Evolutionary conservation across 805 yeast species (phyloP).

Genomic region (Hanseniaspora vineae): DNA sequence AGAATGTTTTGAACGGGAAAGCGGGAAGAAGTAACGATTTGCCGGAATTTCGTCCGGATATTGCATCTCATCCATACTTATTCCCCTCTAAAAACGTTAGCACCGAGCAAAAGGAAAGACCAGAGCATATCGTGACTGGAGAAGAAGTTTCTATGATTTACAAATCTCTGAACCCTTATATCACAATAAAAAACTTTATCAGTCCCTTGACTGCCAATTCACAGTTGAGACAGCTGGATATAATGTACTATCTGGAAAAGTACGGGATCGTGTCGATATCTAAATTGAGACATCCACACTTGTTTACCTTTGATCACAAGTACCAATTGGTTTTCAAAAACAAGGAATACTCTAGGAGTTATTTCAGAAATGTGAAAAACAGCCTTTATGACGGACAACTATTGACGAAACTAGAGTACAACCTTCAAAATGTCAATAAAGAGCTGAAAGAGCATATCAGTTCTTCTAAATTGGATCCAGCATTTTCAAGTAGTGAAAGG

Average conservation of each 20-base stretch:
- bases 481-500: no score
- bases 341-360: conserved; percentile 1
- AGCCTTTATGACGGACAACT: neutral
- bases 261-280: conserved; percentile 3
- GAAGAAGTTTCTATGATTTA: conserved; percentile 7
- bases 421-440: neutral
- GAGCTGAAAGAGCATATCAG: no score
- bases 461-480: no score
- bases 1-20: neutral
- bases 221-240: neutral
- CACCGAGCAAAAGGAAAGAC: neutral
- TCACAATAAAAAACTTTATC: conserved; percentile 12
- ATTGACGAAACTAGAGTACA: neutral
- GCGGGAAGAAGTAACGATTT: neutral
- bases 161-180: conserved; percentile 15
- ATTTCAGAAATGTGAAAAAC: neutral
- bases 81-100: neutral
- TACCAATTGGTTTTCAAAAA: conserved; percentile 15
- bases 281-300: conserved; percentile 17
- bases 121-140: neutral
- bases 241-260: neutral
- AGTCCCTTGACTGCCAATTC: conserved; percentile 1
- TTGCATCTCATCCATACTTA: neutral
- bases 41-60: neutral
- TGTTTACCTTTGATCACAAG: conserved; percentile 18